These are phyloP conservation scores for Cyberlindnera mississippiensis DNA, from an alignment of 805 yeast genomes.

Conservation along the genomic window DNA sequence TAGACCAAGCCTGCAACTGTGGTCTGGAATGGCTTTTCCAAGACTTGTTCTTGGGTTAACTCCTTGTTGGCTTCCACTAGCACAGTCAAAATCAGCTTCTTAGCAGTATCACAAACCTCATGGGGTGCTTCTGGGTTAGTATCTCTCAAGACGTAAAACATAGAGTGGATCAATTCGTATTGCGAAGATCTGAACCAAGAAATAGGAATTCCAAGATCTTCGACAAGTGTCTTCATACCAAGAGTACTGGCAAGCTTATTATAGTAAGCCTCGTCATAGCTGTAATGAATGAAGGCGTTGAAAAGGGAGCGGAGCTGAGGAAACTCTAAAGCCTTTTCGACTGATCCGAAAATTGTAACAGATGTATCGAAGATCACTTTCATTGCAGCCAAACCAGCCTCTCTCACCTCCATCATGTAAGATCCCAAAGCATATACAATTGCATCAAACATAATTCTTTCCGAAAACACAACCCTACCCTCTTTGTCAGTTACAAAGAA, in stretches of 20 bases:
- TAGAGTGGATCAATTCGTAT: constrained; percentile 78
- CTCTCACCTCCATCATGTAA: constrained; percentile 64
- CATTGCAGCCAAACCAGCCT: constrained; percentile 66
- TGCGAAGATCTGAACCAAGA: constrained; percentile 75
- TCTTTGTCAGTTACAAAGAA: constrained; percentile 78
- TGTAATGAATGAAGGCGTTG: constrained; percentile 81
- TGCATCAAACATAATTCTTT: constrained; percentile 67
- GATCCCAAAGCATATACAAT: constrained; percentile 78
- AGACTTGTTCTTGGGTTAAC: constrained; percentile 56
- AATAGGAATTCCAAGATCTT: constrained; percentile 62
- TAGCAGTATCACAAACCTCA: constrained; percentile 69
- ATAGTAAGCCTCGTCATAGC: constrained; percentile 86
- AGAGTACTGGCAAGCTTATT: constrained; percentile 84
- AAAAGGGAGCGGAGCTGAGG: constrained; percentile 75
- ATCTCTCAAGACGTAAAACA: constrained; percentile 87
- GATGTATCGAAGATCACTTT: constrained; percentile 59
- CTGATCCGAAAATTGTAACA: constrained; percentile 59
- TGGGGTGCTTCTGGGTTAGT: constrained; percentile 85
- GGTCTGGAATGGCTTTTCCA: constrained; percentile 70
- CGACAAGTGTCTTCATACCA: constrained; percentile 72
- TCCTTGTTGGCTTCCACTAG: constrained; percentile 62
- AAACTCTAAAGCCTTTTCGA: constrained; percentile 61
- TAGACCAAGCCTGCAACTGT: constrained; percentile 86
- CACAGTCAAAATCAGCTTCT: constrained; percentile 58
- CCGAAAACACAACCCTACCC: constrained; percentile 67